phyloP scores from a whole-genome alignment of 768 basidiomycete species.

The Serendipita vermifera region DNA sequence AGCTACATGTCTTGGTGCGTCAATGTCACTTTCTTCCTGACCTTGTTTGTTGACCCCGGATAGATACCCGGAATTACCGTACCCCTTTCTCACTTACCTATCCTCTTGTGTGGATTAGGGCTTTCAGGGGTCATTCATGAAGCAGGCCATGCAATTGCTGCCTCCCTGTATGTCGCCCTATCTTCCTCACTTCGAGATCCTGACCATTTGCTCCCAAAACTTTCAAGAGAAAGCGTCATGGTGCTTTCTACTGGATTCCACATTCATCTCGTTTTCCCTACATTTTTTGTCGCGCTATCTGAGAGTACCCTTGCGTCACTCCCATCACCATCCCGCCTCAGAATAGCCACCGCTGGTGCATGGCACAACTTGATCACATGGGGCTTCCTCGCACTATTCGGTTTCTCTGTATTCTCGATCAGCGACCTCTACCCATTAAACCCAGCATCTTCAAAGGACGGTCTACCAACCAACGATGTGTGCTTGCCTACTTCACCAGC shows the following conservation, averaged over 20 bases:
- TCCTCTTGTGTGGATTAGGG: conserved; percentile 49
- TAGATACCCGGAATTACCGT: conserved; percentile 78
- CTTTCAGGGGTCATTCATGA: conserved; percentile 65
- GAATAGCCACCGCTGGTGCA: conserved; percentile 59
- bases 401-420: neutral
- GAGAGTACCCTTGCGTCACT: conserved; percentile 29
- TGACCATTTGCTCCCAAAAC: neutral
- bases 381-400: conserved; percentile 21
- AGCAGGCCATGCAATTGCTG: conserved; percentile 63
- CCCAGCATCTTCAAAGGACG: too few relatives aligned
- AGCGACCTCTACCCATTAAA: too few relatives aligned
- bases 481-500: too few relatives aligned
- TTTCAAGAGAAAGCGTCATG: conserved; percentile 47
- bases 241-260: conserved; percentile 49
- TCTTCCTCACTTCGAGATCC: too few relatives aligned
- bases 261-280: conserved; percentile 50
- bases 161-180: conserved; percentile 45
- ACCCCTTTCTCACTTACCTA: conserved; percentile 55
- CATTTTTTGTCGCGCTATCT: conserved; percentile 61
- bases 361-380: conserved; percentile 63
- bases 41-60: too few relatives aligned
- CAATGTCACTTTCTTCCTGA: too few relatives aligned
- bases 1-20: neutral
- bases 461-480: too few relatives aligned
- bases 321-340: conserved; percentile 33